Evolutionary conservation across 176 grass and related monocot species (phyloP).

Genomic region (Musa troglodytarum): DNA sequence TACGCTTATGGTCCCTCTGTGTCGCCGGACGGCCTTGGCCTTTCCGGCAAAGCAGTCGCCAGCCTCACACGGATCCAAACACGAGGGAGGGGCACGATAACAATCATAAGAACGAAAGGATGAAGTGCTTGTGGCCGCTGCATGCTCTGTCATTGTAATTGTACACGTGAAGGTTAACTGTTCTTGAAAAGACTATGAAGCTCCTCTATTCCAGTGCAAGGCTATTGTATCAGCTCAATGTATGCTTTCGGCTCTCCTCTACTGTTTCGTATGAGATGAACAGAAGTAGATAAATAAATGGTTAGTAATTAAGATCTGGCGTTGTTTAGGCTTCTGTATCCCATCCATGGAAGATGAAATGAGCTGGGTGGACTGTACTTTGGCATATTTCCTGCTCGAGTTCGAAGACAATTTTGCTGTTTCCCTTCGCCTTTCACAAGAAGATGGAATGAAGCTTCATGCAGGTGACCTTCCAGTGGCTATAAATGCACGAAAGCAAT

Average conservation of each 20-base stretch:
- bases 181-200: not conserved
- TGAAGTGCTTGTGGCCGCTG: constrained; percentile 16
- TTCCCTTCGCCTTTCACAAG: not conserved
- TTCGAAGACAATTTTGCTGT: not conserved
- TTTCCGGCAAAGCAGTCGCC: constrained; percentile 74
- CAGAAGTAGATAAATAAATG: no score
- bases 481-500: no score
- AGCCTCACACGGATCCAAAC: constrained; percentile 80
- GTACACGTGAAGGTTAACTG: not conserved
- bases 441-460: not conserved
- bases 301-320: no score
- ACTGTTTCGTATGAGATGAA: no score
- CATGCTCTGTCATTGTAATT: not conserved
- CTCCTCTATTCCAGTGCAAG: not conserved
- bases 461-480: not conserved
- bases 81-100: constrained; percentile 65
- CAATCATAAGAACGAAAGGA: constrained; percentile 76
- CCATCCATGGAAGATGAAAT: not conserved
- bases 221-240: not conserved
- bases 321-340: no score
- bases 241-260: no score
- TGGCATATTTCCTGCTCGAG: not conserved
- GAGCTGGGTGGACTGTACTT: not conserved
- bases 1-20: constrained; percentile 47
- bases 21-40: constrained; percentile 21